Evolutionary conservation across 1,139 yeast species (phyloP).

Genomic region (Petasospora fabianii): DNA sequence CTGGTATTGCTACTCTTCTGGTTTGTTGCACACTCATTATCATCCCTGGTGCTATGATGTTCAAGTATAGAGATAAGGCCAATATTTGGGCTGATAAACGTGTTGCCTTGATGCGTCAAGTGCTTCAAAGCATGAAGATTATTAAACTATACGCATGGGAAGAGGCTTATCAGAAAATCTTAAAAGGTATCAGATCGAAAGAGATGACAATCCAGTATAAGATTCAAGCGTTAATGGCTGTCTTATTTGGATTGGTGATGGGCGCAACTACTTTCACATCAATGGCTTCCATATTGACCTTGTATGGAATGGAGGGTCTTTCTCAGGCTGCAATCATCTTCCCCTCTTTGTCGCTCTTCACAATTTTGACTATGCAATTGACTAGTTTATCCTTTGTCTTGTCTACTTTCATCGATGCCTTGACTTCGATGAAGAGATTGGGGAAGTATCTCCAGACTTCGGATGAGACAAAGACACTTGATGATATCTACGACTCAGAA

Average conservation of each 20-base stretch:
- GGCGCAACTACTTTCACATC: conserved; percentile 65
- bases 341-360: conserved; percentile 73
- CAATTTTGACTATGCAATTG: conserved; percentile 67
- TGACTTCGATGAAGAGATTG: conserved; percentile 54
- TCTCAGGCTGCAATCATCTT: conserved; percentile 69
- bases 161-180: conserved; percentile 46
- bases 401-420: conserved; percentile 53
- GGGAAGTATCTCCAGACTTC: conserved; percentile 46
- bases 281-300: conserved; percentile 65
- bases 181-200: conserved; percentile 39
- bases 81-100: conserved; percentile 47
- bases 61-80: conserved; percentile 41
- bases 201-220: conserved; percentile 46
- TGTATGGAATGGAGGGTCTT: conserved; percentile 47
- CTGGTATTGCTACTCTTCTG: conserved; percentile 56
- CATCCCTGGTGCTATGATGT: conserved; percentile 37
- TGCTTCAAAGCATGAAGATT: conserved; percentile 47
- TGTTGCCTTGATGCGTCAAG: conserved; percentile 49
- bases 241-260: conserved; percentile 53
- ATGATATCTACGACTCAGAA: conserved; percentile 7
- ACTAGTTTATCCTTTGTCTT: conserved; percentile 59
- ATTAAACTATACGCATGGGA: conserved; percentile 61
- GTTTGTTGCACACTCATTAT: conserved; percentile 29
- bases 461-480: conserved; percentile 26
- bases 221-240: conserved; percentile 53